A percentile compares a stretch with the other conserved stretches of the same genome.
Conservation (phyloP, 805 yeast species). For the Nakazawaea siamensis region DNA sequence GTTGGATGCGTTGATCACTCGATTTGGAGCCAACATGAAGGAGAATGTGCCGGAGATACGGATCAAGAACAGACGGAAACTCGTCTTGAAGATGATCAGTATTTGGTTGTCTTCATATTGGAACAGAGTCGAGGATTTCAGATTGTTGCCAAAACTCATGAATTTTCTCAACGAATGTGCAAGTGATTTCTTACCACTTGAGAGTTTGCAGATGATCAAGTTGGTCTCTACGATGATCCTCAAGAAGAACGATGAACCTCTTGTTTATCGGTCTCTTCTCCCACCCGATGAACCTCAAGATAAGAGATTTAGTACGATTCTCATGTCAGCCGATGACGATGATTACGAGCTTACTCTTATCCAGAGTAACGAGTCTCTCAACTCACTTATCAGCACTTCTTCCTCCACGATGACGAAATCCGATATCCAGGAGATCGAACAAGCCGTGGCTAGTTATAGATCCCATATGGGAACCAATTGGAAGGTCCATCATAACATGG, state of each 20-base stretch:
- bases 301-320: slow-evolving; percentile 4
- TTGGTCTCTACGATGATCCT: slow-evolving; percentile 48
- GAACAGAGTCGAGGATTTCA: slow-evolving; percentile 56
- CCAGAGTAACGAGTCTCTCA: slow-evolving; percentile 9
- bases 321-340: slow-evolving; percentile 8
- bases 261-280: slow-evolving; percentile 32
- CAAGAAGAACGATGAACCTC: slow-evolving; percentile 34
- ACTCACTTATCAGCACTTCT: slow-evolving; percentile 6
- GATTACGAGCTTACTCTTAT: slow-evolving; percentile 6
- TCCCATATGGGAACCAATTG: slow-evolving; percentile 3
- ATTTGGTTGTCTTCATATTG: slow-evolving; percentile 90
- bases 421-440: slow-evolving; percentile 5
- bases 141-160: slow-evolving; percentile 57
- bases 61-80: slow-evolving; percentile 52
- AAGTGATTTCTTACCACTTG: slow-evolving; percentile 53
- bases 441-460: neutral
- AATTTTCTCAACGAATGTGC: slow-evolving; percentile 76
- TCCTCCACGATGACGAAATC: slow-evolving; percentile 2
- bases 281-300: slow-evolving; percentile 6
- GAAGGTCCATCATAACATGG: slow-evolving; percentile 19
- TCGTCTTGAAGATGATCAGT: slow-evolving; percentile 62
- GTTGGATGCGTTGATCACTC: slow-evolving; percentile 54
- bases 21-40: slow-evolving; percentile 45
- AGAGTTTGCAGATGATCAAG: slow-evolving; percentile 53
- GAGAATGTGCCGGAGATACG: slow-evolving; percentile 33